Evolutionary conservation across 441 rosid species (phyloP), one percentile per base, ranked within the genome.

Genomic region (Pelargonium myrrhifolium): DNA sequence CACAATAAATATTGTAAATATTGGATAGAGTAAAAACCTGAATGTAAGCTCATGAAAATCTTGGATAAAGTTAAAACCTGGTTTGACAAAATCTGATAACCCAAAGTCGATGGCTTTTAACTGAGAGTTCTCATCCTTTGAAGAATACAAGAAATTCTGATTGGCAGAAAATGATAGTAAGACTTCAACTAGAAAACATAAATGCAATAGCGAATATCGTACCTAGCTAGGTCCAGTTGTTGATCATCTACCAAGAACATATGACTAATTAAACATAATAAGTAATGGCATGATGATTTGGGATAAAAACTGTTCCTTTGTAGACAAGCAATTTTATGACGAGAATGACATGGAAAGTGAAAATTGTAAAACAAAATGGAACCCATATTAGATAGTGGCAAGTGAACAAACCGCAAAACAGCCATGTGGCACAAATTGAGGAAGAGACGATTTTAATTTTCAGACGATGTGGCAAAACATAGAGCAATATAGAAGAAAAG

Each of bases 21-120:
- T 55, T 4, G 60, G 21, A 15, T 37, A 66, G 73, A 61, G 68
- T 62, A 45, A 75, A 75, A 79, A 91, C 99, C 99, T 86, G 97
- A 43, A 43, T 43, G 14, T 2, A 9, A 14, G 8, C 51, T 45
- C 3, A 14, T 45, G 14, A 1, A 43, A 11, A 14, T 59, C 18
- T 4, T 47, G 53, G 17, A 17, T 39, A 66, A 71, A 61, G 68
- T 62, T 42, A 75, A 75, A 79, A 91, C 99, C 99, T 86, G 97
- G 96, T 82, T 91, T 86, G 71, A 86, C 97, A 76, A 86, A 94
- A 82, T 94, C 99, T 6, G 97, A 89, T 61, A 91, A 77, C 43
- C 97, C 97, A 72, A 91, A 91, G 69, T 91, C 97, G 73, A 89
- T 94, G 73, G 83, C 96, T 77, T 94, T 94, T 69, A 94, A 79